Evolutionary conservation across 2,329 filamentous ascomycete genomes (phyloP).

Genomic region (Pseudocercospora pini-densiflorae): DNA sequence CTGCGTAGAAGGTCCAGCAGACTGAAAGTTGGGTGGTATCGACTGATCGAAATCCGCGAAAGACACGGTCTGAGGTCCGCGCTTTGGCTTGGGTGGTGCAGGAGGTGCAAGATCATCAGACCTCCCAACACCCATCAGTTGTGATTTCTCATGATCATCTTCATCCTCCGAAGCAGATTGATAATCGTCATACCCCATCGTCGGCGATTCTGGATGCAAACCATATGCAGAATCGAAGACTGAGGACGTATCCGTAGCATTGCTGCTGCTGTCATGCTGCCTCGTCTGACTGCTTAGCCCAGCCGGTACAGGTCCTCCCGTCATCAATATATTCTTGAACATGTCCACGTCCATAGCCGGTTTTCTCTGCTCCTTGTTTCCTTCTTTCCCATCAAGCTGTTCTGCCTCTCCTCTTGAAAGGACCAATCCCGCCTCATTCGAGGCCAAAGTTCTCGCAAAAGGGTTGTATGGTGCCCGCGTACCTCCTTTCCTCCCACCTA

Average conservation of each 20-base stretch:
- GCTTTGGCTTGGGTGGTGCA: slow-evolving; percentile 64
- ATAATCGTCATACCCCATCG: slow-evolving; percentile 58
- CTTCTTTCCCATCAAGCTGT: slow-evolving; percentile 12
- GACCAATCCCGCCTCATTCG: slow-evolving; percentile 28
- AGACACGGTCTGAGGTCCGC: slow-evolving; percentile 43
- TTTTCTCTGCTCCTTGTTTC: slow-evolving; percentile 26
- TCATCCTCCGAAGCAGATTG: slow-evolving; percentile 38
- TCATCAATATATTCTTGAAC: slow-evolving; percentile 75
- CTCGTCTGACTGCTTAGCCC: slow-evolving; percentile 10
- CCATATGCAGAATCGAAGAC: slow-evolving; percentile 56
- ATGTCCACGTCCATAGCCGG: slow-evolving; percentile 71
- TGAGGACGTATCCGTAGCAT: slow-evolving; percentile 60
- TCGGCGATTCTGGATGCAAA: slow-evolving; percentile 54
- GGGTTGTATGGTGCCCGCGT: slow-evolving; percentile 40
- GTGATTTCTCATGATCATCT: slow-evolving; percentile 47
- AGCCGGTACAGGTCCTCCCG: slow-evolving; percentile 58
- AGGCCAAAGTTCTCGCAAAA: slow-evolving; percentile 40
- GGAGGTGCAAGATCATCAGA: slow-evolving; percentile 63
- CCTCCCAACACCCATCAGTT: slow-evolving; percentile 48
- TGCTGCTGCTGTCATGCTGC: slow-evolving; percentile 48
- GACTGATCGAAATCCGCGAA: slow-evolving; percentile 41
- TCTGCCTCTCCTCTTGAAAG: slow-evolving; percentile 21
- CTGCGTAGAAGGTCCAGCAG: slow-evolving; percentile 26
- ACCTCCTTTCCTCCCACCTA: slow-evolving; percentile 7
- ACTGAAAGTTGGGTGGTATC: slow-evolving; percentile 31